Percentiles rank a stretch among this genome's conserved stretches.
phyloP scores from a whole-genome alignment of 805 yeast genomes.

The Cyberlindnera veronae region DNA sequence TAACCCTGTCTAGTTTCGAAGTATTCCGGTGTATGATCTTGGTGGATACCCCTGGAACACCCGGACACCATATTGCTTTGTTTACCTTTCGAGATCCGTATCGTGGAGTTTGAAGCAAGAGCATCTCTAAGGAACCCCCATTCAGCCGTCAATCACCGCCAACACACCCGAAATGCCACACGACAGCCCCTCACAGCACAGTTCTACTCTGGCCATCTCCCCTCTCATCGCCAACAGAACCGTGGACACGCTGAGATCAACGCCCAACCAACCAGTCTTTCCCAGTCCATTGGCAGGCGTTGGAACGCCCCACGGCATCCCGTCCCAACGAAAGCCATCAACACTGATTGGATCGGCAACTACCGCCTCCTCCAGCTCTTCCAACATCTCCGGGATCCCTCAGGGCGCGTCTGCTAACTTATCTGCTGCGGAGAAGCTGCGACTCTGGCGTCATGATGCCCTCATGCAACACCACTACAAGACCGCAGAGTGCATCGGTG shows the following conservation, averaged over 20 bases:
- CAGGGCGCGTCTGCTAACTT: conserved; percentile 7
- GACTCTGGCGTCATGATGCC: conserved; percentile 94
- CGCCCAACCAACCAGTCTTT: conserved; percentile 42
- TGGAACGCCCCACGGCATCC: conserved; percentile 9
- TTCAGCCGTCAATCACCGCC: neutral
- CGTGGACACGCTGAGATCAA: conserved; percentile 40
- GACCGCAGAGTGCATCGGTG: conserved; percentile 90
- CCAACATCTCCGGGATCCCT: neutral
- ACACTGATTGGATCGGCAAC: neutral
- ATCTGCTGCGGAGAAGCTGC: conserved; percentile 78
- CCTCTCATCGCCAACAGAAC: conserved; percentile 46
- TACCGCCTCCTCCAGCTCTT: neutral
- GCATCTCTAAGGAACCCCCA: neutral
- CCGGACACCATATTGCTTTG: neutral
- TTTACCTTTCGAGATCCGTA: conserved; percentile 7
- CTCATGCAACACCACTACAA: conserved; percentile 84
- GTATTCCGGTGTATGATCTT: too few species aligned
- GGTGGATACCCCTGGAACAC: too few species aligned
- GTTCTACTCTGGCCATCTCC: conserved; percentile 70
- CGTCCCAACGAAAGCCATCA: conserved; percentile 1
- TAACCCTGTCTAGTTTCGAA: too few species aligned
- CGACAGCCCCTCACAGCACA: conserved; percentile 53
- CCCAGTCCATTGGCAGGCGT: conserved; percentile 34
- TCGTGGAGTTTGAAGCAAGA: neutral
- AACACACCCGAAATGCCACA: neutral